phyloP scores from a whole-genome alignment of 2,329 filamentous ascomycete species.

The Penicillium sp. region DNA sequence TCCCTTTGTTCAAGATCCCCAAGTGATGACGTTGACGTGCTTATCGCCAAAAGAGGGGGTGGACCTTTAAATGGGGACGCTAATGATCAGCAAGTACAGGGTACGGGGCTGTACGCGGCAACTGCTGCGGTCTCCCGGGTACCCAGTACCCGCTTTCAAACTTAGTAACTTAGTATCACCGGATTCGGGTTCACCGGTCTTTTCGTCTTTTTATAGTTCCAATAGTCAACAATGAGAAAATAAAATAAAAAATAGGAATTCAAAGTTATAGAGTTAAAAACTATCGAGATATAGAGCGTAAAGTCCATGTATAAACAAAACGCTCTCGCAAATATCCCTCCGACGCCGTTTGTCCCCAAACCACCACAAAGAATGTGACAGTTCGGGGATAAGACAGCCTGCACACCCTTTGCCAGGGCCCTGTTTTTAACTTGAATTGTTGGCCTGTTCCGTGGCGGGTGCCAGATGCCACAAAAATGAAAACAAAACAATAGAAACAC shows the following conservation, averaged over 20 bases:
- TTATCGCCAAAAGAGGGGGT: conserved; percentile 31
- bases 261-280: neutral
- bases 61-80: conserved; percentile 12
- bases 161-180: conserved; percentile 1
- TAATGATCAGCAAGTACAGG: conserved; percentile 8
- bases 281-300: neutral
- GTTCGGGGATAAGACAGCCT: conserved; percentile 1
- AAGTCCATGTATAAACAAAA: conserved; percentile 20
- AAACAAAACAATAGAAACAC: conserved; percentile 21
- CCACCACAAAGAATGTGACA: conserved; percentile 16
- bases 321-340: conserved; percentile 10
- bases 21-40: conserved; percentile 23
- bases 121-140: conserved; percentile 3
- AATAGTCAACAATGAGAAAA: neutral
- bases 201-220: neutral
- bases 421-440: conserved; percentile 3
- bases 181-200: conserved; percentile 4
- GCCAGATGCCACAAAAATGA: conserved; percentile 14
- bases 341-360: conserved; percentile 12
- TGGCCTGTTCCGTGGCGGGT: conserved; percentile 2
- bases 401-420: conserved; percentile 2
- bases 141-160: conserved; percentile 10
- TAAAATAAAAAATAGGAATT: neutral
- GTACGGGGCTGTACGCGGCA: conserved; percentile 10
- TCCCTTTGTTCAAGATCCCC: neutral